phyloP scores from a whole-genome alignment of 768 basidiomycete species.

The Dendrothele bispora region DNA sequence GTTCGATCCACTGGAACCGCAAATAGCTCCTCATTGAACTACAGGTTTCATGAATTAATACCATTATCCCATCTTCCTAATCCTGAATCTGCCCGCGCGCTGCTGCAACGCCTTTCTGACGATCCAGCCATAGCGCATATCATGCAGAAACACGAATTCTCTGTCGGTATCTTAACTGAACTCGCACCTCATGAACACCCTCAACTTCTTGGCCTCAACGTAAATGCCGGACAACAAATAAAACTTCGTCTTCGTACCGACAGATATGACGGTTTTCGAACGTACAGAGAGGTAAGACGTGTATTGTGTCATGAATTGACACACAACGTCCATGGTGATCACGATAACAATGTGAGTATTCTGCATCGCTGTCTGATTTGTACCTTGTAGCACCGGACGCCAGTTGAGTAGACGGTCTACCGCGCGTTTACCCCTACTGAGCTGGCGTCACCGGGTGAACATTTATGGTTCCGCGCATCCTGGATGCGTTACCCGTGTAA shows the following conservation, averaged over 20 bases:
- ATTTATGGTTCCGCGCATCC: not conserved
- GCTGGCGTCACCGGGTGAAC: not conserved
- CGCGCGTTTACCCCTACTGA: no score
- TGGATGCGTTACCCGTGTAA: not conserved
- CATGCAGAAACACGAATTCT: conserved; percentile 69
- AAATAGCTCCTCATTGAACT: conserved; percentile 37
- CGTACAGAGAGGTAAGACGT: conserved; percentile 61
- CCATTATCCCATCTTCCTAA: conserved; percentile 66
- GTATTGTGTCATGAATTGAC: conserved; percentile 78
- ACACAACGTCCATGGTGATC: conserved; percentile 73
- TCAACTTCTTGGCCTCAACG: conserved; percentile 66
- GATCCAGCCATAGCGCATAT: conserved; percentile 71
- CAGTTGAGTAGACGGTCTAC: no score
- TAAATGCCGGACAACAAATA: conserved; percentile 59
- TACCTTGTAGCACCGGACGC: no score
- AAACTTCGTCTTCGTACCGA: conserved; percentile 71
- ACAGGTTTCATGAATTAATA: conserved; percentile 64
- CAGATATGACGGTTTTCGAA: conserved; percentile 68
- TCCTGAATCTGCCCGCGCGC: conserved; percentile 51
- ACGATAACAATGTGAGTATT: conserved; percentile 66
- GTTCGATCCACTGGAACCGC: conserved; percentile 56
- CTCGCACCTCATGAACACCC: conserved; percentile 79
- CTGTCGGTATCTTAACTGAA: conserved; percentile 71
- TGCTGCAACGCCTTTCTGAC: conserved; percentile 59
- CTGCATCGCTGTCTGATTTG: no score